A percentile compares a stretch with the other conserved stretches of the same genome.
These are phyloP conservation scores for Blastobotrys attinorum DNA, from an alignment of 805 yeast species.

Conservation along the genomic window DNA sequence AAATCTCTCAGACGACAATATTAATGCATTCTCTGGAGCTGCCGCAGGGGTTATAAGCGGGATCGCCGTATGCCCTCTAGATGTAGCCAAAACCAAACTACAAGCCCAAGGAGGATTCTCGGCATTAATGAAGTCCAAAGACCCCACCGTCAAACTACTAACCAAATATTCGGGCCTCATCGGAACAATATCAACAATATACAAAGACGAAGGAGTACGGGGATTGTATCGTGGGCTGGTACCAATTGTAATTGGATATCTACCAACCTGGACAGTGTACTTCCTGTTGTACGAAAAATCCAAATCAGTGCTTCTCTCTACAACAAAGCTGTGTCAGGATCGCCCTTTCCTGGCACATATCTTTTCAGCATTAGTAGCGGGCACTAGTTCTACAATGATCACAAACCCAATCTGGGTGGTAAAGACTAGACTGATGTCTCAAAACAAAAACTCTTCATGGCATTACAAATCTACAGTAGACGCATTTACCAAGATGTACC, in stretches of 20 bases:
- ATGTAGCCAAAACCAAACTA: constrained; percentile 87
- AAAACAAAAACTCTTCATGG: constrained; percentile 27
- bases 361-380: constrained; percentile 75
- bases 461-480: constrained; percentile 72
- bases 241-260: constrained; percentile 89
- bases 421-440: constrained; percentile 85
- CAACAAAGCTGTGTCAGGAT: constrained; percentile 24
- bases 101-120: constrained; percentile 76
- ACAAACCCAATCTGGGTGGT: constrained; percentile 98
- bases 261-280: constrained; percentile 97
- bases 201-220: constrained; percentile 66
- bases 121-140: constrained; percentile 2
- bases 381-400: constrained; percentile 70
- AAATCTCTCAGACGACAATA: constrained; percentile 22
- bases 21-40: constrained; percentile 84
- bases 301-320: constrained; percentile 41
- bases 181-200: constrained; percentile 59
- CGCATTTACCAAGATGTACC: constrained; percentile 74
- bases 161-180: constrained; percentile 20
- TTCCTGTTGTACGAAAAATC: constrained; percentile 83
- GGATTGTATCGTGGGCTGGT: constrained; percentile 87
- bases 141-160: constrained; percentile 6
- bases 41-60: constrained; percentile 91
- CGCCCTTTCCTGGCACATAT: constrained; percentile 25
- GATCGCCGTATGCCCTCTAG: constrained; percentile 85